A percentile compares a stretch with the other conserved stretches of the same genome.
Conservation (phyloP, 1,284 basidiomycete species). For the Leccinum idahoense region DNA sequence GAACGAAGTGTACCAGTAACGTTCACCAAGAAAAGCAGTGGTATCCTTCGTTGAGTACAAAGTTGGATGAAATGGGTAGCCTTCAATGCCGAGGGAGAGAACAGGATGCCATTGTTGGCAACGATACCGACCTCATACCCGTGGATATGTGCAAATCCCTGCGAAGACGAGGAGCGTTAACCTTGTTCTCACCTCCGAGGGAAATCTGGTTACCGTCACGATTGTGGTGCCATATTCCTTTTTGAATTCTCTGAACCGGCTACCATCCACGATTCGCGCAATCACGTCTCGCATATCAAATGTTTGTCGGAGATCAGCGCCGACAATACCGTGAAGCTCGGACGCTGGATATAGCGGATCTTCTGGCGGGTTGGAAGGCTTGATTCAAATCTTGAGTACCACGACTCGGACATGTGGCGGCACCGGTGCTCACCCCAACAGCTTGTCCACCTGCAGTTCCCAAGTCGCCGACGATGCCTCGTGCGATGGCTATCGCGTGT, state of each 20-base stretch:
- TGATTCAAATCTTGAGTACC: slow-evolving; percentile 13
- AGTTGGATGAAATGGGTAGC: slow-evolving; percentile 94
- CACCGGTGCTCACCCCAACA: slow-evolving; percentile 41
- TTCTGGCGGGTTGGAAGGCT: slow-evolving; percentile 60
- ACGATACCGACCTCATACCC: slow-evolving; percentile 87
- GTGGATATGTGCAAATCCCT: slow-evolving; percentile 90
- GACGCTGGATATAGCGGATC: slow-evolving; percentile 75
- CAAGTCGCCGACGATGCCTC: slow-evolving; percentile 78
- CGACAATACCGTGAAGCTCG: slow-evolving; percentile 89
- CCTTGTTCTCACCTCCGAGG: neutral
- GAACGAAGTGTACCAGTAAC: slow-evolving; percentile 58
- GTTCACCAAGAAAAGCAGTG: slow-evolving; percentile 90
- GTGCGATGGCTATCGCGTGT: slow-evolving; percentile 81
- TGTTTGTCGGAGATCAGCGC: slow-evolving; percentile 79
- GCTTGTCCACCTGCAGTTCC: slow-evolving; percentile 53
- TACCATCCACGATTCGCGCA: slow-evolving; percentile 86
- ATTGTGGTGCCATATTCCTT: slow-evolving; percentile 90
- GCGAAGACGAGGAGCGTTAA: slow-evolving; percentile 8
- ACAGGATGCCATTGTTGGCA: slow-evolving; percentile 92
- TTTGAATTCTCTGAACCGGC: slow-evolving; percentile 92
- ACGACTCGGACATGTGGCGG: neutral
- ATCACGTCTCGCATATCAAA: slow-evolving; percentile 96
- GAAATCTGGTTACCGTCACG: slow-evolving; percentile 60
- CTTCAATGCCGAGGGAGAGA: slow-evolving; percentile 90
- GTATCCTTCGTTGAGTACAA: slow-evolving; percentile 87